Conservation (phyloP, 192 early-diverging fungal genomes). For the Rhizoclosmatium sp. region DNA sequence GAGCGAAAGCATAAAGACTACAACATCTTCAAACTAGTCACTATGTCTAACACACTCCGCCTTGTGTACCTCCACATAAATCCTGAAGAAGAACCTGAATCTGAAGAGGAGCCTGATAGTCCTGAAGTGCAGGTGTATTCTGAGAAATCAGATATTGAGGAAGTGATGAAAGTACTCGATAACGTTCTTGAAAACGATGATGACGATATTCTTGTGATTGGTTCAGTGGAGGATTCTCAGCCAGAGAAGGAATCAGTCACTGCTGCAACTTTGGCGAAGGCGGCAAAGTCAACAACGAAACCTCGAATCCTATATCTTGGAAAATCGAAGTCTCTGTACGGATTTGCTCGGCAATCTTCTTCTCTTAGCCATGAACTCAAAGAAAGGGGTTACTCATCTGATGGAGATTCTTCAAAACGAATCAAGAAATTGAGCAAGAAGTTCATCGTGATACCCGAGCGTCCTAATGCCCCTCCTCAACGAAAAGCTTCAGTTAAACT, state of each 20-base stretch:
- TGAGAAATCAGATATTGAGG: neutral
- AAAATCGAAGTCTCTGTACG: no score
- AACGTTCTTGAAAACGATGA: neutral
- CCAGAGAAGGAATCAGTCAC: neutral
- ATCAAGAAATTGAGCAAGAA: constrained; percentile 21
- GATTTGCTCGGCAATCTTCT: no score
- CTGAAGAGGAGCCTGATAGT: neutral
- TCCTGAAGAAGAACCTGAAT: neutral
- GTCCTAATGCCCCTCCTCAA: neutral
- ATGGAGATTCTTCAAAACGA: constrained; percentile 1
- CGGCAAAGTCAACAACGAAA: no score
- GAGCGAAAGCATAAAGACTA: constrained; percentile 33
- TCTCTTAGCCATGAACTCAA: no score
- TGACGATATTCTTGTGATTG: neutral
- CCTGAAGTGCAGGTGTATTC: neutral
- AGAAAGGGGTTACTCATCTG: constrained; percentile 34
- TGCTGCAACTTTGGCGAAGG: neutral
- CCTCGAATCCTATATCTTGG: no score
- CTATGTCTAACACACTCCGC: constrained; percentile 25
- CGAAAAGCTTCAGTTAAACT: no score
- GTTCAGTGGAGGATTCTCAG: neutral
- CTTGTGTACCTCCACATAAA: constrained; percentile 3
- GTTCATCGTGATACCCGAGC: neutral
- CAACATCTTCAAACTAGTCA: constrained; percentile 15
- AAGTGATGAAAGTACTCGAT: neutral